phyloP scores from a whole-genome alignment of 2,329 filamentous ascomycete genomes.

The Arthrinium phaeospermum region DNA sequence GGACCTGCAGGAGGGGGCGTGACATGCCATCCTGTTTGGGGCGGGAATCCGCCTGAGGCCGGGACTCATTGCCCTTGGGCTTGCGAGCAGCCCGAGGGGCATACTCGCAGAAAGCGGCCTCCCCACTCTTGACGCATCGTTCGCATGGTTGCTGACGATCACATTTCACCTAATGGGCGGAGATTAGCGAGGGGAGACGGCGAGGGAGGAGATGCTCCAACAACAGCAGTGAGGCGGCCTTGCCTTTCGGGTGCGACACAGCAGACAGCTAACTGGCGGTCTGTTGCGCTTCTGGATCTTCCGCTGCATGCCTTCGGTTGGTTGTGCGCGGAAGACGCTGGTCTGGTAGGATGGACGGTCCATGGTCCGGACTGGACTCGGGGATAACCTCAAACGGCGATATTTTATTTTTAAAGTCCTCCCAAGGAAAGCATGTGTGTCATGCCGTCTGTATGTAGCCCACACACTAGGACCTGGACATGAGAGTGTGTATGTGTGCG shows the following conservation, averaged over 20 bases:
- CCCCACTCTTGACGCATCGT: conserved; percentile 45
- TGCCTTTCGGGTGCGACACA: conserved; percentile 43
- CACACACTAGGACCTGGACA: conserved; percentile 17
- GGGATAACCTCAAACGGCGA: conserved; percentile 29
- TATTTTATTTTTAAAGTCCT: conserved; percentile 15
- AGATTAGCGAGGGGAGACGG: not conserved
- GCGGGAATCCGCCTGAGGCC: conserved; percentile 35
- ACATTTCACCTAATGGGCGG: conserved; percentile 41
- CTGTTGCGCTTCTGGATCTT: conserved; percentile 46
- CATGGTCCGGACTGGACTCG: conserved; percentile 34
- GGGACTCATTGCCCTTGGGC: conserved; percentile 37
- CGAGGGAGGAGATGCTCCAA: conserved; percentile 13
- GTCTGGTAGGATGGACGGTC: conserved; percentile 41
- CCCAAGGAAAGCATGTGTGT: conserved; percentile 11
- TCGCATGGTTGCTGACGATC: conserved; percentile 47
- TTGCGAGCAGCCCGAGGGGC: conserved; percentile 42
- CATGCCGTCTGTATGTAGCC: conserved; percentile 17
- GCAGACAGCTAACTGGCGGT: conserved; percentile 42
- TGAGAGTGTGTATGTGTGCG: not conserved
- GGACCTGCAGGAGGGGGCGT: conserved; percentile 40
- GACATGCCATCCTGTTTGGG: conserved; percentile 36
- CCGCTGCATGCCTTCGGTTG: conserved; percentile 39
- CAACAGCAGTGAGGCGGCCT: conserved; percentile 26
- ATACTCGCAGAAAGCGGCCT: conserved; percentile 44
- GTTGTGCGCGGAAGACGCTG: conserved; percentile 44